Conservation (phyloP, 345 rosid species). For the Lepidium africanum region DNA sequence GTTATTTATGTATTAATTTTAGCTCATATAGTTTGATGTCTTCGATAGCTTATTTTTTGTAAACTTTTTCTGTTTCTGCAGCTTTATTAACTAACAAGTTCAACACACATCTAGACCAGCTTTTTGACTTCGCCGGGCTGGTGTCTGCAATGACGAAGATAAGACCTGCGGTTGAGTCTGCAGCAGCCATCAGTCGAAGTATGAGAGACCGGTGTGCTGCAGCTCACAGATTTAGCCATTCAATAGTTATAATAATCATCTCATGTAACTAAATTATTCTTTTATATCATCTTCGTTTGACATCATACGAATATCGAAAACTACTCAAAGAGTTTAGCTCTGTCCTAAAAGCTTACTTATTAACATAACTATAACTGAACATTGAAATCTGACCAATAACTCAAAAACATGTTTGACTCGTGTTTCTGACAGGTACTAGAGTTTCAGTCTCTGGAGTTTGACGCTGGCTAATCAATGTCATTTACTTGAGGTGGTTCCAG, state of each 20-base stretch:
- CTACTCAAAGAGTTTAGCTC: background rate
- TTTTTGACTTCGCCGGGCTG: too few species aligned
- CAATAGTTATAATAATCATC: too few species aligned
- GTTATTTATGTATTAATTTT: too few species aligned
- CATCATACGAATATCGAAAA: background rate
- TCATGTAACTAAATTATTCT: background rate
- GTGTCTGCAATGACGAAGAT: conserved; percentile 40
- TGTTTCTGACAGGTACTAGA: background rate
- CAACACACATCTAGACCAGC: too few species aligned
- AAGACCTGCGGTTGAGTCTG: conserved; percentile 48
- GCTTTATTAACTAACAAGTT: too few species aligned
- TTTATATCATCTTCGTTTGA: background rate
- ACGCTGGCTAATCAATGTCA: background rate
- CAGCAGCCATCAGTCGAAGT: conserved; percentile 41
- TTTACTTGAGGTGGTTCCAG: conserved; percentile 7
- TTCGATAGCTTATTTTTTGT: too few species aligned
- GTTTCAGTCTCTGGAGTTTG: background rate
- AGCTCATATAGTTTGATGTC: too few species aligned
- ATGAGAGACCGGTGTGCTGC: conserved; percentile 71
- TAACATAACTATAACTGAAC: conserved; percentile 4
- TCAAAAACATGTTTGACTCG: background rate
- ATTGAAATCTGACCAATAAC: background rate
- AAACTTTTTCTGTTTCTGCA: too few species aligned
- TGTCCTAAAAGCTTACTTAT: background rate
- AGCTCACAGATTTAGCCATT: background rate